These are phyloP conservation scores for Pouteria glomerata DNA, from an alignment of 148 eudicot genomes.

Conservation along the genomic window DNA sequence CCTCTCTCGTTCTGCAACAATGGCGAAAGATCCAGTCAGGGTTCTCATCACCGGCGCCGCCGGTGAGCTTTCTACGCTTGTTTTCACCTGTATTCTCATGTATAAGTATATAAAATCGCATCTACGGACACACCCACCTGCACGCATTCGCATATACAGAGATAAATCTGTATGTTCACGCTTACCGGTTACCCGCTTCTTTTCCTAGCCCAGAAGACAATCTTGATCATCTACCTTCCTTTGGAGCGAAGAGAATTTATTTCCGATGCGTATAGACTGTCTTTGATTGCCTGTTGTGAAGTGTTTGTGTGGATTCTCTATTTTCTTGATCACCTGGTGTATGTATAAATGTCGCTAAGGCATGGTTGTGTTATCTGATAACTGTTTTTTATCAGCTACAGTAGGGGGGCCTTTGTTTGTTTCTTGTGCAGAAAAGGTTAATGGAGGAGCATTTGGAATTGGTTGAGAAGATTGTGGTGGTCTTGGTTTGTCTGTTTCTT, in stretches of 20 bases:
- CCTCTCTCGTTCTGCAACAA: constrained; percentile 5
- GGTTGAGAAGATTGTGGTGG: constrained; percentile 52
- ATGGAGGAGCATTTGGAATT: constrained; percentile 39
- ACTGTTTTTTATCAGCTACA: background rate
- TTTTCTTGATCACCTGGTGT: constrained; percentile 9
- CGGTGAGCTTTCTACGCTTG: background rate
- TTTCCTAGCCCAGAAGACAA: background rate
- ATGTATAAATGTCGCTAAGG: background rate
- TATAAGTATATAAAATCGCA: background rate
- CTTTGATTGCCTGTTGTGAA: constrained; percentile 11
- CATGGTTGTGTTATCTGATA: background rate
- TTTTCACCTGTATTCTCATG: background rate
- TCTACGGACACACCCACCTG: background rate
- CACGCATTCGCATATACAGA: background rate
- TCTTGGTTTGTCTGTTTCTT: constrained; percentile 37
- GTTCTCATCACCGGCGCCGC: constrained; percentile 30
- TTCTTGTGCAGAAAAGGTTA: background rate
- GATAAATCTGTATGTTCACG: too few species aligned
- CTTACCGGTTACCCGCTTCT: too few species aligned
- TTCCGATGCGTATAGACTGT: constrained; percentile 12
- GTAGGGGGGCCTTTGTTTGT: background rate
- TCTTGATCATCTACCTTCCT: constrained; percentile 15
- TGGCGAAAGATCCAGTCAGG: constrained; percentile 25
- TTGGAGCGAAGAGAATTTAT: constrained; percentile 12
- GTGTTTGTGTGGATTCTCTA: constrained; percentile 9